Conservation (phyloP, 2,329 filamentous ascomycete genomes). For the Trichothecium sympodiale region DNA sequence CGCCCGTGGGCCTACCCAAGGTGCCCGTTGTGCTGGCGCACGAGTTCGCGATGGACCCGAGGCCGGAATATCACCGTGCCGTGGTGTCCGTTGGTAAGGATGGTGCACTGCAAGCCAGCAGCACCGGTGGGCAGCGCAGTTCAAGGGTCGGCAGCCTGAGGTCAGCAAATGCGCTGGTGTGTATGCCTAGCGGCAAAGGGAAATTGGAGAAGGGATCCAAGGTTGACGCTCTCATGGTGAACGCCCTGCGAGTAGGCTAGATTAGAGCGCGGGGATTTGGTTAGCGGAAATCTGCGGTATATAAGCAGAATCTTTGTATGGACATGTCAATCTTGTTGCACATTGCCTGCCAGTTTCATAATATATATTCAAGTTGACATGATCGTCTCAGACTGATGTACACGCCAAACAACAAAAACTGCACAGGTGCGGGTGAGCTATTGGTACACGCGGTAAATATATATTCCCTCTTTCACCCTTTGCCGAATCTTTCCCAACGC, state of each 20-base stretch:
- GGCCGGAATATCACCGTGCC: slow-evolving; percentile 87
- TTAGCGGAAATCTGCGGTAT: too few relatives aligned
- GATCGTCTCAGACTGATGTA: not conserved
- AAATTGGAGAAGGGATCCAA: slow-evolving; percentile 56
- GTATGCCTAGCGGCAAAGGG: slow-evolving; percentile 55
- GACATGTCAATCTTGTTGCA: too few relatives aligned
- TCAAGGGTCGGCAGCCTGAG: slow-evolving; percentile 81
- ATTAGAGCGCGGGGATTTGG: too few relatives aligned
- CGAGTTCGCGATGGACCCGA: slow-evolving; percentile 62
- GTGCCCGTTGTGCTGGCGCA: slow-evolving; percentile 63
- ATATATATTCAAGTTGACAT: too few relatives aligned
- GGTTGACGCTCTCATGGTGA: slow-evolving; percentile 74
- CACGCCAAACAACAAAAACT: not conserved
- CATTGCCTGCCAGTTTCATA: too few relatives aligned
- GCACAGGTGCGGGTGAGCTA: not conserved
- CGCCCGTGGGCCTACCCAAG: slow-evolving; percentile 56
- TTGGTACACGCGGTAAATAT: slow-evolving; percentile 3
- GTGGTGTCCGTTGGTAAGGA: slow-evolving; percentile 55
- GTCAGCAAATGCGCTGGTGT: slow-evolving; percentile 77
- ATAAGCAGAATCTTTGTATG: too few relatives aligned
- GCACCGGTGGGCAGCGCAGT: slow-evolving; percentile 84
- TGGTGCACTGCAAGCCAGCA: slow-evolving; percentile 61
- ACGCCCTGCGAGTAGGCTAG: slow-evolving; percentile 21
- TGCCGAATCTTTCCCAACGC: slow-evolving; percentile 27
- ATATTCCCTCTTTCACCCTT: slow-evolving; percentile 7